phyloP scores from a whole-genome alignment of 306 rosid species.

The Ochetophila trinervis region DNA sequence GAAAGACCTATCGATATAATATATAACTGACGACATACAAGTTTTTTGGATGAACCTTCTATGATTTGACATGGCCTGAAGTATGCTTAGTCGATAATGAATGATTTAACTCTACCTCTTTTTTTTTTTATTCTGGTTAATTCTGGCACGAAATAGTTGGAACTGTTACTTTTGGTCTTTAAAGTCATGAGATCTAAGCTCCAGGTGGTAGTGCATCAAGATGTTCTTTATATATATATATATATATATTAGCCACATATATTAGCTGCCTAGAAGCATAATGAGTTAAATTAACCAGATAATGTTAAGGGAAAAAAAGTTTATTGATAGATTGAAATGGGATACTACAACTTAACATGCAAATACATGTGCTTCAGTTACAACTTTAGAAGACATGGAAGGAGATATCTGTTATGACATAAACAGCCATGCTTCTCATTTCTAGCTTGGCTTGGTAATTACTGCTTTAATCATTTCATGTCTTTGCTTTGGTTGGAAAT shows the following conservation, averaged over 20 bases:
- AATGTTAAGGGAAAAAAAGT: neutral
- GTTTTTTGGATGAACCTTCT: neutral
- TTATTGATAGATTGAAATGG: constrained; percentile 2
- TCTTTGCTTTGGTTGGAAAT: neutral
- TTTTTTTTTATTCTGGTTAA: no score
- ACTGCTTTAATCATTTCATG: neutral
- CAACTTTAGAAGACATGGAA: neutral
- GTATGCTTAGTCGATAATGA: neutral
- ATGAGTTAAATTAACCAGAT: neutral
- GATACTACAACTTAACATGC: neutral
- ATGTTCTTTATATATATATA: neutral
- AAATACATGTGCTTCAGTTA: neutral
- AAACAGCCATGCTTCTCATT: no score
- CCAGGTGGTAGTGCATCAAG: constrained; percentile 3
- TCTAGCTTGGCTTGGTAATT: neutral
- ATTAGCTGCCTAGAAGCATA: constrained; percentile 2
- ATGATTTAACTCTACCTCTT: neutral
- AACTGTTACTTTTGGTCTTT: no score
- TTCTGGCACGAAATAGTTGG: no score
- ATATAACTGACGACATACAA: no score
- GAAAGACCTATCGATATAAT: neutral
- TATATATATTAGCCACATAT: no score
- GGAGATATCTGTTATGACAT: neutral
- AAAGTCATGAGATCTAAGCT: neutral
- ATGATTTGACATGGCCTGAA: neutral